phyloP scores from a whole-genome alignment of 495 filamentous ascomycete species.

The Podospora tetraspora region DNA sequence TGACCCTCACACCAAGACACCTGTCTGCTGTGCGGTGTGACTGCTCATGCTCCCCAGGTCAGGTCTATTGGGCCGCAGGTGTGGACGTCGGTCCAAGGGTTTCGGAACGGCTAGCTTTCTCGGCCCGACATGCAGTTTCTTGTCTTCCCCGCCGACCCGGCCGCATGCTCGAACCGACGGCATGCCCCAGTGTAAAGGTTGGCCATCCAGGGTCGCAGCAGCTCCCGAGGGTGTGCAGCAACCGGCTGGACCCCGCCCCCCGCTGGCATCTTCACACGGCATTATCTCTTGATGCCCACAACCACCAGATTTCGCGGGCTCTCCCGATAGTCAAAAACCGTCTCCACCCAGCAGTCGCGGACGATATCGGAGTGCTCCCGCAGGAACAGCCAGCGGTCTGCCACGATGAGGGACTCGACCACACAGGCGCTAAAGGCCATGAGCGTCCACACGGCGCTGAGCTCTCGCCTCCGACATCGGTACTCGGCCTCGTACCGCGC shows the following conservation, averaged over 20 bases:
- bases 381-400: conserved; percentile 87
- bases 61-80: background rate
- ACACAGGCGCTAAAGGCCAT: conserved; percentile 93
- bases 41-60: background rate
- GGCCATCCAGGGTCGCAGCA: background rate
- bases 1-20: background rate
- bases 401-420: conserved; percentile 82
- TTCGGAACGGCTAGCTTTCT: background rate
- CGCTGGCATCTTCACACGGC: background rate
- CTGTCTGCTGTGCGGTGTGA: background rate
- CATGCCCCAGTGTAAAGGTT: background rate
- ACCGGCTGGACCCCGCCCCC: background rate
- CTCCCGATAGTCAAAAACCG: conserved; percentile 82
- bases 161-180: background rate
- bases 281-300: conserved; percentile 73
- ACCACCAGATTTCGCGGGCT: conserved; percentile 88
- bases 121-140: conserved; percentile 6
- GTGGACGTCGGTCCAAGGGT: background rate
- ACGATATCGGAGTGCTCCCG: conserved; percentile 65
- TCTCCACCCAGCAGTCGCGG: conserved; percentile 79
- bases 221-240: background rate
- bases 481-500: conserved; percentile 60
- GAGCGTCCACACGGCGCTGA: conserved; percentile 82
- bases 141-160: background rate
- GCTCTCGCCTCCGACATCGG: conserved; percentile 64